These are phyloP conservation scores for Raphanus raphanistrum DNA, from an alignment of 345 rosid species.

Conservation along the genomic window DNA sequence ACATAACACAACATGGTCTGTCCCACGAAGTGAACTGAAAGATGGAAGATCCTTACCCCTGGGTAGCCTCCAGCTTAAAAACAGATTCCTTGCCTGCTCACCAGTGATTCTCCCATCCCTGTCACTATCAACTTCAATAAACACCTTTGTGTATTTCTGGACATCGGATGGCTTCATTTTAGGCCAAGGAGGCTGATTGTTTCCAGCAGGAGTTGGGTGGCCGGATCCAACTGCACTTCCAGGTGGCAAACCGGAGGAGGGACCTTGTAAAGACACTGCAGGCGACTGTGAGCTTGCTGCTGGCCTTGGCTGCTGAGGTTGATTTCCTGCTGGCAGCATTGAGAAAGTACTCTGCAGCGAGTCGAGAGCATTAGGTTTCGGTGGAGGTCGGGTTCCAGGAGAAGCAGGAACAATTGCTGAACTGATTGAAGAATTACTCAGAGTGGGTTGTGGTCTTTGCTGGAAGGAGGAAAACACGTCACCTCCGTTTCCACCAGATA, in stretches of 20 bases:
- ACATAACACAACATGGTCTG: not conserved
- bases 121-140: constrained; percentile 90
- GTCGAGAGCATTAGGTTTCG: constrained; percentile 60
- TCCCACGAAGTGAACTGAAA: not conserved
- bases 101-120: constrained; percentile 96
- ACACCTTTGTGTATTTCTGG: constrained; percentile 87
- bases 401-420: constrained; percentile 55
- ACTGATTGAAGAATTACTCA: constrained; percentile 47
- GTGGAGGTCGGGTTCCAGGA: constrained; percentile 50
- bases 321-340: constrained; percentile 65
- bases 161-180: constrained; percentile 87
- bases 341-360: constrained; percentile 67
- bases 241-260: constrained; percentile 50
- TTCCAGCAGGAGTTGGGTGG: constrained; percentile 52
- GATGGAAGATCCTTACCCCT: constrained; percentile 59
- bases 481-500: constrained; percentile 78
- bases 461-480: constrained; percentile 58
- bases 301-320: constrained; percentile 50
- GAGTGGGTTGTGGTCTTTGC: constrained; percentile 52
- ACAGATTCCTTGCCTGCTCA: constrained; percentile 88
- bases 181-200: constrained; percentile 70
- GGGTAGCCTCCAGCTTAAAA: constrained; percentile 96
- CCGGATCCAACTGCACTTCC: constrained; percentile 55
- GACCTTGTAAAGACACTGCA: constrained; percentile 53
- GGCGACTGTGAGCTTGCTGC: constrained; percentile 45